phyloP scores from a whole-genome alignment of 176 grass and related monocot species.

The Eragrostis curvula region DNA sequence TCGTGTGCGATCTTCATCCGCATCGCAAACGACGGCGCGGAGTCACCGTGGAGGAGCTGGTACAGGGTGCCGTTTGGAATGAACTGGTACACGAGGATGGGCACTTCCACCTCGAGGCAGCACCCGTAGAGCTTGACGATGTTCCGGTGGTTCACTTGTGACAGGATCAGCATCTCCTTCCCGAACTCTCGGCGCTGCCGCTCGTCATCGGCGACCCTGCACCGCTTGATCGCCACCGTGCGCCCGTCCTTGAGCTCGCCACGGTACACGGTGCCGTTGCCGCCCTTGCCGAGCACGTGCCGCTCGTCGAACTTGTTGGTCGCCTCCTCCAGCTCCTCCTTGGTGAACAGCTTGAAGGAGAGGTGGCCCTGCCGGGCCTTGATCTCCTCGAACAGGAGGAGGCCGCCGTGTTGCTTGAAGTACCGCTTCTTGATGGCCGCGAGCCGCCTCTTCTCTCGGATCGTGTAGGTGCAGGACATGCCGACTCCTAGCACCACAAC shows the following conservation, averaged over 20 bases:
- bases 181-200: constrained; percentile 55
- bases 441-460: constrained; percentile 46
- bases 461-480: constrained; percentile 32
- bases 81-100: constrained; percentile 69
- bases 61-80: constrained; percentile 60
- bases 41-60: constrained; percentile 28
- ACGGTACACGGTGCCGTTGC: constrained; percentile 68
- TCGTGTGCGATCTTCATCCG: constrained; percentile 51
- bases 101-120: constrained; percentile 61
- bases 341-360: constrained; percentile 54
- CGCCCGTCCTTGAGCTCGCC: constrained; percentile 38
- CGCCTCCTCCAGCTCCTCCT: constrained; percentile 55
- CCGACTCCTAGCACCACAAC: constrained; percentile 18
- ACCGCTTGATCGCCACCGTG: constrained; percentile 53
- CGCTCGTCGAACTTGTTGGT: constrained; percentile 51
- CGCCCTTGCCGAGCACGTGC: constrained; percentile 56
- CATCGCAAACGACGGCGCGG: background rate
- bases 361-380: constrained; percentile 8
- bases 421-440: constrained; percentile 27
- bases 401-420: constrained; percentile 66
- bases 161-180: constrained; percentile 63
- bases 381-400: constrained; percentile 46
- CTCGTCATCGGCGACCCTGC: constrained; percentile 46
- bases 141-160: constrained; percentile 58
- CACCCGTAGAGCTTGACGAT: constrained; percentile 65